A percentile compares a stretch with the other conserved stretches of the same genome.
phyloP scores from a whole-genome alignment of 2,329 filamentous ascomycete genomes.

The Colletotrichum destructivum region DNA sequence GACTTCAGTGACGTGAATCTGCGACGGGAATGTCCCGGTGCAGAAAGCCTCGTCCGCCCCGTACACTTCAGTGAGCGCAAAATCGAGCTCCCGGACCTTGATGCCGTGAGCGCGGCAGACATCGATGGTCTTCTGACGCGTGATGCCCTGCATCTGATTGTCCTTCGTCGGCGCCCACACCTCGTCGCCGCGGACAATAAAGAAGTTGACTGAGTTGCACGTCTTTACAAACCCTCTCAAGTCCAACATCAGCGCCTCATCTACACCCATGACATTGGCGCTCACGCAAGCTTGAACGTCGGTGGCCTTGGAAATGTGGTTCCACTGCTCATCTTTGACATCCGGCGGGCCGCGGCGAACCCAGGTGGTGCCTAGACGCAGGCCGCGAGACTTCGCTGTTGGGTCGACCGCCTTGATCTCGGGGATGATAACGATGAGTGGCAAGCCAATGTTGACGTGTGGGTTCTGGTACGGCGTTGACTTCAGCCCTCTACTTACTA shows the following conservation, averaged over 20 bases:
- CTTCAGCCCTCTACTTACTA: constrained; percentile 49
- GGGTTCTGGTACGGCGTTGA: constrained; percentile 49
- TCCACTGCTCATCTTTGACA: constrained; percentile 52
- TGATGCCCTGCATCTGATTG: constrained; percentile 52
- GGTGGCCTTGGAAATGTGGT: constrained; percentile 51
- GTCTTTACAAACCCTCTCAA: constrained; percentile 50
- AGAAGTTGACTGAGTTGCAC: constrained; percentile 53
- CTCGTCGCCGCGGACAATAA: constrained; percentile 50
- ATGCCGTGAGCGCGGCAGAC: constrained; percentile 48
- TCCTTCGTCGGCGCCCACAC: constrained; percentile 52
- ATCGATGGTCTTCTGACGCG: constrained; percentile 50
- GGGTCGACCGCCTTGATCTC: constrained; percentile 48
- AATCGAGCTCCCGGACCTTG: constrained; percentile 48
- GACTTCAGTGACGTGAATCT: constrained; percentile 48
- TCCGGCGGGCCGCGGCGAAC: constrained; percentile 50
- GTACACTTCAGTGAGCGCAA: constrained; percentile 50
- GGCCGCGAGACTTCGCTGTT: constrained; percentile 44
- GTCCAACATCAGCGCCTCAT: constrained; percentile 51
- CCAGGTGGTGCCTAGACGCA: constrained; percentile 48
- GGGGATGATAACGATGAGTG: constrained; percentile 50
- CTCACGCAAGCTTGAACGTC: constrained; percentile 51
- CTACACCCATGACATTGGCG: constrained; percentile 50
- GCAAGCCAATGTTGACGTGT: constrained; percentile 48
- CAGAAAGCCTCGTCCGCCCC: constrained; percentile 51
- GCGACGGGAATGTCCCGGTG: constrained; percentile 50